Percentiles rank a stretch among this genome's conserved stretches.
Evolutionary conservation across 2,329 filamentous ascomycete species (phyloP).

Genomic region (Akanthomyces muscarius): DNA sequence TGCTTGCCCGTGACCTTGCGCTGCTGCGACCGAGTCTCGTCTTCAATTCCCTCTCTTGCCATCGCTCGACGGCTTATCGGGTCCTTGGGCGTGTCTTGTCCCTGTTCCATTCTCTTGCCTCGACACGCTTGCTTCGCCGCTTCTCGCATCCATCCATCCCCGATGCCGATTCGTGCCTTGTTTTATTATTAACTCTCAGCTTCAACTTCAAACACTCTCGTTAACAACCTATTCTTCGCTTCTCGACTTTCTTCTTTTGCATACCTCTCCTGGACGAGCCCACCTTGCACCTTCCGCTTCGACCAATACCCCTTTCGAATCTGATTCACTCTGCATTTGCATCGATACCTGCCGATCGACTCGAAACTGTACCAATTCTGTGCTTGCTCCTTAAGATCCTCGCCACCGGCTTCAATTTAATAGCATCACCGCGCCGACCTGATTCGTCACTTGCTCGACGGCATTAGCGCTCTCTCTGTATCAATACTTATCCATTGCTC

Average conservation of each 20-base stretch:
- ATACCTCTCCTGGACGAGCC: constrained; percentile 14
- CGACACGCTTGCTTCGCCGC: constrained; percentile 3
- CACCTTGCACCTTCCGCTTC: constrained; percentile 5
- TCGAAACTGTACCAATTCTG: constrained; percentile 1
- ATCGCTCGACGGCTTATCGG: not conserved
- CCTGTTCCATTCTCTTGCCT: not conserved
- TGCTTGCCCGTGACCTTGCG: constrained; percentile 8
- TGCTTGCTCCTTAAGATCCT: not conserved
- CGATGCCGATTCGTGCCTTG: constrained; percentile 11
- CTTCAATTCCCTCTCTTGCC: not conserved
- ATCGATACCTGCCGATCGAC: constrained; percentile 4
- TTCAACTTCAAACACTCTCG: constrained; percentile 15
- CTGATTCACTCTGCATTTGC: constrained; percentile 3
- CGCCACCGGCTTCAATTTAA: not conserved
- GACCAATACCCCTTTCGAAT: constrained; percentile 16
- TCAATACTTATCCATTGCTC: not conserved
- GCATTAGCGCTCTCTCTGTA: not conserved
- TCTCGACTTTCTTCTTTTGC: not conserved
- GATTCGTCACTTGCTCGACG: not conserved
- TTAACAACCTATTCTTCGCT: constrained; percentile 12
- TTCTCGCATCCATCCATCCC: constrained; percentile 1
- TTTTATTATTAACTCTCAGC: constrained; percentile 2
- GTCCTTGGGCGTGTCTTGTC: not conserved
- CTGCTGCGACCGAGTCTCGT: constrained; percentile 15
- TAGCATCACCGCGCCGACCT: not conserved